Evolutionary conservation across 2,329 filamentous ascomycete genomes (phyloP), one percentile per base, ranked within the genome.

Genomic region (Claviceps spartinae): DNA sequence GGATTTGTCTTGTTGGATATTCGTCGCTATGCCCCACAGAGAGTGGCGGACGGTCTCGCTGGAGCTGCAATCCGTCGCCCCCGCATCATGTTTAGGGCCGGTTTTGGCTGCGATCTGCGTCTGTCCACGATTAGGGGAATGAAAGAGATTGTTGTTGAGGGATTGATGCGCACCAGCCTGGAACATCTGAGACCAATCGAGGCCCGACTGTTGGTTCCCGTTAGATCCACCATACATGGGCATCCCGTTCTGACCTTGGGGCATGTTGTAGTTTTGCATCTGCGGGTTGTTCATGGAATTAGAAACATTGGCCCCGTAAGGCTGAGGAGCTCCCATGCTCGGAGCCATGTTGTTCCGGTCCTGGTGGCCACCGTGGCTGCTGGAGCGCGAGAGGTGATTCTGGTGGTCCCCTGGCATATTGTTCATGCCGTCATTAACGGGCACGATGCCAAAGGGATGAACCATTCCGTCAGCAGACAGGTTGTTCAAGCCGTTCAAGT

Each of bases 181-280:
- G 73, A 87, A 87, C 81, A 88, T 85, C 66, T 84, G 78, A 63
- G 83, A 78, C 85, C 85, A 88, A 71, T 88, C 84, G 72, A 85
- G 72, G 72, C 76, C 69, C 65, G 75, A 72, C 70, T 78, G 74
- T 69, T 82, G 79, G 67, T 76, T 76, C 68, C 75, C 70, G 69
- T 76, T 77, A 60, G 78, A 77, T 64, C 72, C 73, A 63, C 72
- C 74, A 67, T 81, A 81, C 72, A 81, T 80, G 56, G 76, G 76
- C 74, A 82, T 77, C 63, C 79, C 79, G 63, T 80, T 82, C 69
- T 82, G 77, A 62, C 69, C 71, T 59, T 74, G 76, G 52, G 76
- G 75, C 77, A 83, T 77, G 69, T 72, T 82, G 70, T 82, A 84
- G 68, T 72, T 77, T 59, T 78, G 73, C 69, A 81, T 73, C 71